Conservation (phyloP, 352 stramenopile species). For the Phytophthora meadii region DNA sequence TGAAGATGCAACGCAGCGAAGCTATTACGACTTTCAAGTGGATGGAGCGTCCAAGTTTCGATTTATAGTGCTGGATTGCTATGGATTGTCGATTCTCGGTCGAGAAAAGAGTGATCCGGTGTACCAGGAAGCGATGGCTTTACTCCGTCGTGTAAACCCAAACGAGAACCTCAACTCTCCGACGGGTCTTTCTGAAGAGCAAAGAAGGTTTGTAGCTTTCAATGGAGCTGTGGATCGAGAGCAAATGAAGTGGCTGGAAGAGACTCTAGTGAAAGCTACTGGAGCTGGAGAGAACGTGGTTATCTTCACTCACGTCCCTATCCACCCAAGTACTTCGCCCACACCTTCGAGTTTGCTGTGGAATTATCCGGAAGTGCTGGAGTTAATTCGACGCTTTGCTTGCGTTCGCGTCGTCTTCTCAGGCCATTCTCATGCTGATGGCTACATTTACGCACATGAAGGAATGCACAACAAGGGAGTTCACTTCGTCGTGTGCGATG, state of each 20-base stretch:
- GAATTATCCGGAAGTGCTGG: constrained; percentile 80
- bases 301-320: constrained; percentile 77
- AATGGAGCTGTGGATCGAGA: constrained; percentile 70
- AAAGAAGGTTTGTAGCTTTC: constrained; percentile 77
- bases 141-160: constrained; percentile 59
- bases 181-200: constrained; percentile 44
- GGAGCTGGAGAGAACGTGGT: constrained; percentile 57
- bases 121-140: constrained; percentile 42
- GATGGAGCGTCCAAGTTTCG: constrained; percentile 48
- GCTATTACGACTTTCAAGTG: constrained; percentile 77
- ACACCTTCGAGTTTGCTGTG: constrained; percentile 63
- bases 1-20: constrained; percentile 16
- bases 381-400: constrained; percentile 42
- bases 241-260: constrained; percentile 69
- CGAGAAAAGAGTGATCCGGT: constrained; percentile 53
- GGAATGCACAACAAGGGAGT: constrained; percentile 50
- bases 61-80: constrained; percentile 79
- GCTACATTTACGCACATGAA: constrained; percentile 49
- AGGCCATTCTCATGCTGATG: constrained; percentile 72
- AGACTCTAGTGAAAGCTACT: constrained; percentile 40
- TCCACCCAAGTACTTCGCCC: constrained; percentile 54
- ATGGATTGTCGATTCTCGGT: constrained; percentile 71
- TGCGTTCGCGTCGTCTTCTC: constrained; percentile 77
- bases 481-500: constrained; percentile 76
- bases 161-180: constrained; percentile 85